These are phyloP conservation scores for Penicillium ucsense DNA, from an alignment of 495 filamentous ascomycete species.

Conservation along the genomic window DNA sequence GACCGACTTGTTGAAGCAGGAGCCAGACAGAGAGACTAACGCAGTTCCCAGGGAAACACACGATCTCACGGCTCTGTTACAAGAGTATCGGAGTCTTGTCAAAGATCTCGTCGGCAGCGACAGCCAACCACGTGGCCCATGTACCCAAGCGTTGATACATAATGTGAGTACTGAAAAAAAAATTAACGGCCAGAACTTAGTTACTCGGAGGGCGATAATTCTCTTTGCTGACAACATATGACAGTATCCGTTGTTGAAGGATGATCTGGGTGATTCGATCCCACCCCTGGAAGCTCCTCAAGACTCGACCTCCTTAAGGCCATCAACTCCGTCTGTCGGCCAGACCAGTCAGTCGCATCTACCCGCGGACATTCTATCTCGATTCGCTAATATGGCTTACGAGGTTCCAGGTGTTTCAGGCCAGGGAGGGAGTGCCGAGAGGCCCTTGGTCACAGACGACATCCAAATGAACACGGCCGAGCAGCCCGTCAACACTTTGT, in stretches of 20 bases:
- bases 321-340: too few species aligned
- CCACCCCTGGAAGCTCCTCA: not conserved
- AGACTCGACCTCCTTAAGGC: not conserved
- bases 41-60: not conserved
- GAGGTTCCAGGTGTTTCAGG: too few species aligned
- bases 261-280: not conserved
- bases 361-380: too few species aligned
- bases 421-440: too few species aligned
- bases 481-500: not conserved
- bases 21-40: not conserved
- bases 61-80: not conserved
- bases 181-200: not conserved
- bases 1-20: too few species aligned
- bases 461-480: not conserved
- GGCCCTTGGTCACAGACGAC: not conserved
- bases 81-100: not conserved
- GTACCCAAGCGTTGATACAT: not conserved
- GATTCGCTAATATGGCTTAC: too few species aligned
- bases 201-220: too few species aligned
- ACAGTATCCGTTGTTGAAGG: not conserved
- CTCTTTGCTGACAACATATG: not conserved
- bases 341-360: too few species aligned
- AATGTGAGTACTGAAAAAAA: not conserved
- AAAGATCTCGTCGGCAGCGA: not conserved
- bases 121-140: not conserved